A percentile compares a stretch with the other conserved stretches of the same genome.
These are phyloP conservation scores for Diophrys sp. DNA, from an alignment of 73 alveolate species.

Conservation along the genomic window DNA sequence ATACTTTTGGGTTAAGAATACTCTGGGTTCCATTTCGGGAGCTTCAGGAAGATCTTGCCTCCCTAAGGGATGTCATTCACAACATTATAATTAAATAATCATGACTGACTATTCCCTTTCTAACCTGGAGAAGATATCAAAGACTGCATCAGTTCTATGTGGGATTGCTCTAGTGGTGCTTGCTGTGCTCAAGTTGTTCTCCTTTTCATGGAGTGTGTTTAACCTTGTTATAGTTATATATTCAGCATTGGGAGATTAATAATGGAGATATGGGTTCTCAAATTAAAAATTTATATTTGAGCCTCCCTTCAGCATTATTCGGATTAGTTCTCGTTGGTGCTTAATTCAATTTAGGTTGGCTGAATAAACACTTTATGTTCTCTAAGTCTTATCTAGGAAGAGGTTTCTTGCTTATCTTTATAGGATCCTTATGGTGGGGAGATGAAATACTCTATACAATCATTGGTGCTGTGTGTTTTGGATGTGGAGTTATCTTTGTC, in stretches of 20 bases:
- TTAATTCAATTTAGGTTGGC: neutral
- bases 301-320: too few relatives aligned
- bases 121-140: neutral
- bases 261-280: too few relatives aligned
- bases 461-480: neutral
- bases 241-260: too few relatives aligned
- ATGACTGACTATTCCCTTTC: neutral
- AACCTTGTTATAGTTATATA: neutral
- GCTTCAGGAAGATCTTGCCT: too few relatives aligned
- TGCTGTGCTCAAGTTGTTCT: neutral
- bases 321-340: neutral
- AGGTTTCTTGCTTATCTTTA: neutral
- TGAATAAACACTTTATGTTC: neutral
- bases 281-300: too few relatives aligned
- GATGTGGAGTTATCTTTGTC: neutral
- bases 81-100: too few relatives aligned
- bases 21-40: too few relatives aligned
- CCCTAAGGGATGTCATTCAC: too few relatives aligned
- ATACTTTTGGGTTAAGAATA: too few relatives aligned
- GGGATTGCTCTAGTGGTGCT: neutral
- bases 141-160: neutral
- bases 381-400: neutral
- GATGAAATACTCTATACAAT: neutral
- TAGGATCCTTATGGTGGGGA: neutral
- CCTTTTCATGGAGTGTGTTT: neutral